These are phyloP conservation scores for Chrysoporthe puriensis DNA, from an alignment of 2,329 filamentous ascomycete species.

Conservation along the genomic window DNA sequence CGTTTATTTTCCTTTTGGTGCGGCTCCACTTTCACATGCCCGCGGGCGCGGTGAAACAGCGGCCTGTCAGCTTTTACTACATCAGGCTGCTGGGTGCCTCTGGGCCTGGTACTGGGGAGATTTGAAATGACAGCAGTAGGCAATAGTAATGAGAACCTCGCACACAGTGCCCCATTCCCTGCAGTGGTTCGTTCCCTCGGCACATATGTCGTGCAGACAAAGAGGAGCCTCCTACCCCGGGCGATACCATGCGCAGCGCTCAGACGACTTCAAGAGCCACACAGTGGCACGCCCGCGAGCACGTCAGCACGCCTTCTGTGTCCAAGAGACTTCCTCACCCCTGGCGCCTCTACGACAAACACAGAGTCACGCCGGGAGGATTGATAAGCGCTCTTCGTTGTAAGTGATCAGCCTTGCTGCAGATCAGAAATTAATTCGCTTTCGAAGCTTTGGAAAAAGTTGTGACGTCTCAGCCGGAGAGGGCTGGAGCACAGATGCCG, in stretches of 20 bases:
- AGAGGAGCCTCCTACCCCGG: background rate
- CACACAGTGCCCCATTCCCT: background rate
- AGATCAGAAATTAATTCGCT: slow-evolving; percentile 26
- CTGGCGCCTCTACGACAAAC: background rate
- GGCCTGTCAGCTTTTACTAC: background rate
- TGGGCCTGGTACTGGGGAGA: background rate
- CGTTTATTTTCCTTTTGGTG: background rate
- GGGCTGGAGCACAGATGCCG: slow-evolving; percentile 16
- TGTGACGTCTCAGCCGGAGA: slow-evolving; percentile 1
- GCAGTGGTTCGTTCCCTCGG: background rate
- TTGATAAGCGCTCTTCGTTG: background rate
- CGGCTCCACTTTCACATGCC: slow-evolving; percentile 28
- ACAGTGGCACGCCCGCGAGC: background rate
- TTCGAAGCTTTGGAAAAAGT: slow-evolving; percentile 19
- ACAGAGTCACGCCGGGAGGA: background rate
- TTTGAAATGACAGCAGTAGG: background rate
- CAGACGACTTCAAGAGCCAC: background rate
- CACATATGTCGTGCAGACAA: background rate
- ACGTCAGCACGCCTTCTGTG: background rate
- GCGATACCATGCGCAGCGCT: too few relatives aligned
- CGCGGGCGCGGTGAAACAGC: background rate
- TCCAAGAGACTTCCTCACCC: background rate
- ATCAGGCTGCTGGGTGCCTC: background rate
- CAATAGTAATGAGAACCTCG: background rate
- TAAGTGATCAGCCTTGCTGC: slow-evolving; percentile 22